These are phyloP conservation scores for Cryptococcus neoformans DNA, from an alignment of 1,284 basidiomycete species.

Conservation along the genomic window DNA sequence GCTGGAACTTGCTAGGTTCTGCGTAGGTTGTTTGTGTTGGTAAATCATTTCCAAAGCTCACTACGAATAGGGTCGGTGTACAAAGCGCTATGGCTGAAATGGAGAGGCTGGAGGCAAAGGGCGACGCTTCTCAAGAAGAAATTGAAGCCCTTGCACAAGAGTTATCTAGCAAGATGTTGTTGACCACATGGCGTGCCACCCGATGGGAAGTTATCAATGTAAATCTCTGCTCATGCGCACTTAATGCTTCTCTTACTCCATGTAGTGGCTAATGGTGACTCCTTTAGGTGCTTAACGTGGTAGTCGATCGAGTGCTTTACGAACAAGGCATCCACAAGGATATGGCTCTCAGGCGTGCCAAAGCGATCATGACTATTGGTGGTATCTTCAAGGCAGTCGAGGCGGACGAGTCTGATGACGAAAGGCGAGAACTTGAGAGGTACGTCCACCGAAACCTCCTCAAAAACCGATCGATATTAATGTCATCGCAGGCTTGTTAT, in stretches of 20 bases:
- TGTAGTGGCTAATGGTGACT: neutral
- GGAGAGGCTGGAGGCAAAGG: constrained; percentile 83
- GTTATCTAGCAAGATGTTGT: constrained; percentile 91
- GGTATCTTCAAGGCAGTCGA: constrained; percentile 77
- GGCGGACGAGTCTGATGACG: constrained; percentile 86
- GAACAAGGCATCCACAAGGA: constrained; percentile 68
- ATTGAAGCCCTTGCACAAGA: constrained; percentile 86
- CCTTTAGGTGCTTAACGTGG: constrained; percentile 54
- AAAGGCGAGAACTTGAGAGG: constrained; percentile 88
- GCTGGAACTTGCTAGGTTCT: constrained; percentile 89
- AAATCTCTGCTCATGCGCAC: constrained; percentile 19
- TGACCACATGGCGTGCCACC: constrained; percentile 93
- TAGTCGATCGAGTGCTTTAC: constrained; percentile 75
- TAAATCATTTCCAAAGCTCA: constrained; percentile 3
- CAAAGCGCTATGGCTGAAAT: constrained; percentile 74
- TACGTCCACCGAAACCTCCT: constrained; percentile 14
- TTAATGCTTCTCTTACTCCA: neutral
- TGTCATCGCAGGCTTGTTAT: constrained; percentile 39
- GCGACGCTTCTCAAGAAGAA: constrained; percentile 75
- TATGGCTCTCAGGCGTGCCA: constrained; percentile 73
- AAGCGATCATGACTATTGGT: constrained; percentile 78
- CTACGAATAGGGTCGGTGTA: constrained; percentile 60
- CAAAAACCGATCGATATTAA: neutral
- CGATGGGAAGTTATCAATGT: constrained; percentile 88
- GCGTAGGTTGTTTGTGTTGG: constrained; percentile 53